Conservation (phyloP, 2,329 filamentous ascomycete genomes). For the Orbilia javanica region DNA sequence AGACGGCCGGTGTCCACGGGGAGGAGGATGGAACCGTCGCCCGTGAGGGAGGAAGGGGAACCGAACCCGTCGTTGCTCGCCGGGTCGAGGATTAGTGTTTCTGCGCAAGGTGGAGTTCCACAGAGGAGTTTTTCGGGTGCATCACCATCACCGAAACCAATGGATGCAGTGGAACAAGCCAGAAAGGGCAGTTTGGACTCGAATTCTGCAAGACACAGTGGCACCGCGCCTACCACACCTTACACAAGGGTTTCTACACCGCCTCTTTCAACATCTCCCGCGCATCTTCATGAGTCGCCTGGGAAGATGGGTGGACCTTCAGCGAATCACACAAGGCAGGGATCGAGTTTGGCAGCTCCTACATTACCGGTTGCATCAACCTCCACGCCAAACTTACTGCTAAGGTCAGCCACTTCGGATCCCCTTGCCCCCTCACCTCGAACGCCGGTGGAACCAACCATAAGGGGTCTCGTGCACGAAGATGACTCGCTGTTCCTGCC, state of each 20-base stretch:
- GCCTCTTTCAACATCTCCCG: conserved; percentile 19
- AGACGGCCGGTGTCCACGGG: conserved; percentile 46
- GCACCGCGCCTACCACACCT: conserved; percentile 14
- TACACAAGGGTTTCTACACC: conserved; percentile 36
- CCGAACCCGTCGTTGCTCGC: neutral
- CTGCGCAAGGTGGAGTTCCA: conserved; percentile 15
- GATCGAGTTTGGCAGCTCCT: conserved; percentile 41
- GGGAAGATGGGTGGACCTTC: conserved; percentile 1
- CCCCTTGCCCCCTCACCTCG: neutral
- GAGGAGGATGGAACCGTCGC: conserved; percentile 47
- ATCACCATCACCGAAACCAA: conserved; percentile 48
- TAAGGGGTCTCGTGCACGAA: conserved; percentile 25
- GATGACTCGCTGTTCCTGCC: conserved; percentile 51
- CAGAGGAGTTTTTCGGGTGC: conserved; percentile 52
- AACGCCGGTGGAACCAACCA: conserved; percentile 23
- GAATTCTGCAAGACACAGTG: conserved; percentile 44
- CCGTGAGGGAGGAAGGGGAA: conserved; percentile 53
- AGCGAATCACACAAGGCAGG: conserved; percentile 22
- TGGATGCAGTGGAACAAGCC: conserved; percentile 56
- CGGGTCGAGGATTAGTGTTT: conserved; percentile 26
- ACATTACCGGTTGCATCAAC: conserved; percentile 47
- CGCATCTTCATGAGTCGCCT: conserved; percentile 1
- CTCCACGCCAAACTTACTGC: conserved; percentile 48
- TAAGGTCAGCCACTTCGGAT: conserved; percentile 30
- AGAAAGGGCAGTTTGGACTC: conserved; percentile 55